Base-by-base conservation (phyloP, 2,329 filamentous ascomycete species). In the Calonectria hongkongensis region DNA sequence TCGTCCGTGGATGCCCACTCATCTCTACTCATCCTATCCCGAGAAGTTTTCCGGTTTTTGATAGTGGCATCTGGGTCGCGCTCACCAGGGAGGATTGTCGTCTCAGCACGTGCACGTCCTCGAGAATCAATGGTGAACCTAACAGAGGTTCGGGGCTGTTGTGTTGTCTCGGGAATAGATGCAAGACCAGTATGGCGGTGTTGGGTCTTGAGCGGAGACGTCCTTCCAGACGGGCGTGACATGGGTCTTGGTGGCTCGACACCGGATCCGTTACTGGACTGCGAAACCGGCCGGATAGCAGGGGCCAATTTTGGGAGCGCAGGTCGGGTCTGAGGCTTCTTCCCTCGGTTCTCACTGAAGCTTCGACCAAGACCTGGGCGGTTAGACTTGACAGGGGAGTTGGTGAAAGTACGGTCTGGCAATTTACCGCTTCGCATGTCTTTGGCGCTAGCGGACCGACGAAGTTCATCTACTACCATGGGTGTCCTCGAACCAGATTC, bases 51-150 rank as follows among this genome's bases (percentile, higher is more conserved):
- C 72, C 79, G 80, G 70, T 82, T 77, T 33, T 76, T 76, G 27
- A 83, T 73, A 60, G 66, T 78, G 54, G 75, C 76, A 36, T 76
- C 76, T 48, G 73, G 62, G 33, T 75, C 80, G 76, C 73, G 70
- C 6, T 84, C 82, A 10, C 85, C 83, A 21, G 84, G 83, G 12
- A 87, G 78, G 1, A 87, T 81, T 1, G 87, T 88, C 0, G 88
- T 88, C 74, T 91, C 89, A 10, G 90, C 89, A 39, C 88, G 86
- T 16, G 90, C 90, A 68, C 90, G 87, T 27, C 91, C 91, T 66
- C 88, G 88, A n/a, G 89, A 86, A 77, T 92, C 91, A 73, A 93
- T 92, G 18, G 87, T 91, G 73, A 93, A 91, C 76, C 89, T 91
- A 8, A 93, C 90, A 50, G 91, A 88, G 1, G 90, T 88, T 48